Conservation (phyloP, 2,329 filamentous ascomycete genomes). For the Eurotiales sp. region DNA sequence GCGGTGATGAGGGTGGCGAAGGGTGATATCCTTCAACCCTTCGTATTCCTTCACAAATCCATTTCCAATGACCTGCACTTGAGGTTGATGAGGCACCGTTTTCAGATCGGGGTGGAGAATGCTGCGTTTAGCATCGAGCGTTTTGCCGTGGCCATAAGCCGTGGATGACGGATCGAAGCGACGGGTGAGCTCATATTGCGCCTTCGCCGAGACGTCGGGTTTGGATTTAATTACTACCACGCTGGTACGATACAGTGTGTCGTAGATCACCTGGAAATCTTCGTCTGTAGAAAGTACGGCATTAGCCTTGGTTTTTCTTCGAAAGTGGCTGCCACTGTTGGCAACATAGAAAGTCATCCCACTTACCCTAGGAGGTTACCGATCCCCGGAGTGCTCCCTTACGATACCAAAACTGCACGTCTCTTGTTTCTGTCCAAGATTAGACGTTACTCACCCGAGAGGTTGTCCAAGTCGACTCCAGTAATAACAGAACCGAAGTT, state of each 20-base stretch:
- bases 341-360: not conserved
- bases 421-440: slow-evolving; percentile 12
- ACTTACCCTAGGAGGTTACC: slow-evolving; percentile 52
- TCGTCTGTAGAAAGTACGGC: slow-evolving; percentile 42
- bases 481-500: slow-evolving; percentile 60
- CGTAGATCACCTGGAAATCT: slow-evolving; percentile 61
- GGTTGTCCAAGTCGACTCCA: slow-evolving; percentile 58
- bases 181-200: slow-evolving; percentile 70
- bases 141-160: slow-evolving; percentile 73
- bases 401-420: slow-evolving; percentile 15
- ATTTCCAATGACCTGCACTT: slow-evolving; percentile 78
- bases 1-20: slow-evolving; percentile 72
- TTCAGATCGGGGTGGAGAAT: slow-evolving; percentile 77
- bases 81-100: slow-evolving; percentile 74
- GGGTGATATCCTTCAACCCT: slow-evolving; percentile 62
- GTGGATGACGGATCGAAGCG: slow-evolving; percentile 65
- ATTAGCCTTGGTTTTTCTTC: not conserved
- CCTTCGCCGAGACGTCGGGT: slow-evolving; percentile 59
- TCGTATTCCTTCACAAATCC: slow-evolving; percentile 67
- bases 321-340: not conserved
- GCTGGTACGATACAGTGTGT: slow-evolving; percentile 65
- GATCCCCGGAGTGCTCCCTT: slow-evolving; percentile 58
- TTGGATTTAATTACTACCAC: slow-evolving; percentile 71
- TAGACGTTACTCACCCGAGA: slow-evolving; percentile 53
- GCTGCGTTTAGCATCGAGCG: slow-evolving; percentile 60